phyloP scores from a whole-genome alignment of 495 filamentous ascomycete genomes.

The Trichoderma gamsii region DNA sequence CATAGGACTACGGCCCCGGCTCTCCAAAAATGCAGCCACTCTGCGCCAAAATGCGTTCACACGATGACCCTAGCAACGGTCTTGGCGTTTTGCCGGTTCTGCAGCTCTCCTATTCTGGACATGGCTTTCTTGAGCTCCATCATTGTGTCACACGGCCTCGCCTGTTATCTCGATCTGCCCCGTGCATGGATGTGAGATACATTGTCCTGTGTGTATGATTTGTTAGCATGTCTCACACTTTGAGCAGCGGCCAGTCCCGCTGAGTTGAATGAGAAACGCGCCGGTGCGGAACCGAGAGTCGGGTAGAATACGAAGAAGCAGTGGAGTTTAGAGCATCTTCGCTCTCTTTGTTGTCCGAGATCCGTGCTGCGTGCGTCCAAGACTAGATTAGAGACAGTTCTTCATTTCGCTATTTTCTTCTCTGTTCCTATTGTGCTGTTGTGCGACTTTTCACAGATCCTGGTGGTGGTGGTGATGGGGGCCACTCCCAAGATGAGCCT shows the following conservation, averaged over 20 bases:
- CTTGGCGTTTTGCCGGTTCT: background rate
- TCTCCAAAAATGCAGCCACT: background rate
- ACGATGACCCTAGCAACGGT: background rate
- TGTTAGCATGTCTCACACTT: background rate
- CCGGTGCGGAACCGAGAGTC: background rate
- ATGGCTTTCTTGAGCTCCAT: background rate
- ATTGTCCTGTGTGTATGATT: background rate
- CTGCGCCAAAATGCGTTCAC: background rate
- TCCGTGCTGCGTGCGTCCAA: background rate
- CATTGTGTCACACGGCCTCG: background rate
- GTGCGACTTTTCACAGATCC: background rate
- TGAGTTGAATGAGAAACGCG: background rate
- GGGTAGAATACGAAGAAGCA: constrained; percentile 2
- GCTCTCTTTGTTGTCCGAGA: background rate
- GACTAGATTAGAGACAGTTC: background rate
- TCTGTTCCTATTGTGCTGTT: background rate
- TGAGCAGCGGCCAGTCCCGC: background rate
- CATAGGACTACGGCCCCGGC: background rate
- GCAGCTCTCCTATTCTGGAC: constrained; percentile 3
- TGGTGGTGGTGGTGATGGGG: background rate
- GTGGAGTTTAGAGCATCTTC: background rate
- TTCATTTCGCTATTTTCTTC: background rate
- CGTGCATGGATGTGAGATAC: constrained; percentile 1
- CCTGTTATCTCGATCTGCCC: background rate
- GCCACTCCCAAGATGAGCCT: background rate